phyloP scores from a whole-genome alignment of 768 basidiomycete species.

The Auricularia sp. region DNA sequence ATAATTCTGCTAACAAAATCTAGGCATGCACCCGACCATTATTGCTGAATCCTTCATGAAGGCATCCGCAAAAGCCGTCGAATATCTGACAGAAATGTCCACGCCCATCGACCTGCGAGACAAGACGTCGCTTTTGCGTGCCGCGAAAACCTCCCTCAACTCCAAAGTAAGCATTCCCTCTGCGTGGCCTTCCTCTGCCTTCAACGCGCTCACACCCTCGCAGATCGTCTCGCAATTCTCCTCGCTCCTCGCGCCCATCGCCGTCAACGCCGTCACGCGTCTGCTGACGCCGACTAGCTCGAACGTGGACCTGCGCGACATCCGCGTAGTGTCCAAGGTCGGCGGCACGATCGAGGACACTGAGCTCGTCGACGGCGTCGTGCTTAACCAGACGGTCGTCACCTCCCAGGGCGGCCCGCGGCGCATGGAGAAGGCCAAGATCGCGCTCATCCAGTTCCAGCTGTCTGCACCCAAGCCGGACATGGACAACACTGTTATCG shows the following conservation, averaged over 20 bases:
- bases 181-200: not conserved
- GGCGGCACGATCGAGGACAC: slow-evolving; percentile 99
- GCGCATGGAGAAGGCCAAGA: slow-evolving; percentile 96
- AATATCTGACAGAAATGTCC: slow-evolving; percentile 87
- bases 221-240: slow-evolving; percentile 99
- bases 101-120: slow-evolving; percentile 87
- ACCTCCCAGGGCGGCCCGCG: slow-evolving; percentile 85
- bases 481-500: slow-evolving; percentile 99
- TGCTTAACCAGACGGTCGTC: slow-evolving; percentile 93
- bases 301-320: slow-evolving; percentile 93
- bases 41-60: slow-evolving; percentile 92
- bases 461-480: slow-evolving; percentile 96
- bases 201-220: not conserved
- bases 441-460: slow-evolving; percentile 97
- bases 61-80: slow-evolving; percentile 86
- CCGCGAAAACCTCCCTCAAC: slow-evolving; percentile 90
- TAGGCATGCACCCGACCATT: slow-evolving; percentile 86
- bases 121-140: slow-evolving; percentile 72
- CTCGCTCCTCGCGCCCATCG: slow-evolving; percentile 94
- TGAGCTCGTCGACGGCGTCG: slow-evolving; percentile 90
- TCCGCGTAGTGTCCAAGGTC: slow-evolving; percentile 95
- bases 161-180: slow-evolving; percentile 58
- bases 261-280: slow-evolving; percentile 90
- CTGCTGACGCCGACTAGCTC: slow-evolving; percentile 80
- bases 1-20: not conserved